phyloP scores from a whole-genome alignment of 169 alveolate genomes.

The Neospora caninum region DNA sequence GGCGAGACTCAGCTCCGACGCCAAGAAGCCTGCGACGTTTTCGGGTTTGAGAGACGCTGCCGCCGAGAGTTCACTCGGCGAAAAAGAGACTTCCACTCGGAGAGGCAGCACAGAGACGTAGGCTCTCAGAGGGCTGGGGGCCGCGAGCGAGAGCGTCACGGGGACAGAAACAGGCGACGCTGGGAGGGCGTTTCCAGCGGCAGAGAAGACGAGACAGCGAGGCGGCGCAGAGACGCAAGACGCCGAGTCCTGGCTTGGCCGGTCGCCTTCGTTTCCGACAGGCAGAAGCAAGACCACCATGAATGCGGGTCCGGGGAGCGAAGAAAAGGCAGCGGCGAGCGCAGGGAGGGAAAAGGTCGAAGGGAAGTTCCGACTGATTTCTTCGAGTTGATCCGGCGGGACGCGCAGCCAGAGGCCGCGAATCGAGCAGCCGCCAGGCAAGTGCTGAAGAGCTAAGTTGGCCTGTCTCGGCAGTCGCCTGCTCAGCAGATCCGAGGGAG shows the following conservation, averaged over 20 bases:
- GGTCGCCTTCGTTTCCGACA: neutral
- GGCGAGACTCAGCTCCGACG: conserved; percentile 3
- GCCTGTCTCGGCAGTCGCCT: conserved; percentile 6
- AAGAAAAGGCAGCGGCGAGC: neutral
- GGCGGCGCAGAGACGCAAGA: neutral
- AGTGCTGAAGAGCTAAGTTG: neutral
- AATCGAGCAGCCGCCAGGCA: conserved; percentile 27
- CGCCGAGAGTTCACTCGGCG: neutral
- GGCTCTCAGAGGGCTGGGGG: neutral
- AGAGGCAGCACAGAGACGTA: neutral
- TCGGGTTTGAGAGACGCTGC: neutral
- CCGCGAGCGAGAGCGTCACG: neutral
- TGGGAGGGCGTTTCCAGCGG: neutral
- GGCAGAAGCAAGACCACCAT: neutral
- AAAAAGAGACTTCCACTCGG: neutral
- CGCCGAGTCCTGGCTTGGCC: neutral
- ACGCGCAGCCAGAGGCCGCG: conserved; percentile 9
- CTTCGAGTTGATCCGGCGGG: neutral
- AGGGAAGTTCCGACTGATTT: neutral
- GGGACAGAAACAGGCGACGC: neutral
- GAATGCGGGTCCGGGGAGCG: neutral
- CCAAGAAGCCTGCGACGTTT: neutral
- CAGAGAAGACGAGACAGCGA: neutral
- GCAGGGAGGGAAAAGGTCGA: neutral
- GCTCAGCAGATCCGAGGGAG: neutral